Base-by-base conservation (phyloP, 352 stramenopile genomes). In the Globisporangium perplexum region DNA sequence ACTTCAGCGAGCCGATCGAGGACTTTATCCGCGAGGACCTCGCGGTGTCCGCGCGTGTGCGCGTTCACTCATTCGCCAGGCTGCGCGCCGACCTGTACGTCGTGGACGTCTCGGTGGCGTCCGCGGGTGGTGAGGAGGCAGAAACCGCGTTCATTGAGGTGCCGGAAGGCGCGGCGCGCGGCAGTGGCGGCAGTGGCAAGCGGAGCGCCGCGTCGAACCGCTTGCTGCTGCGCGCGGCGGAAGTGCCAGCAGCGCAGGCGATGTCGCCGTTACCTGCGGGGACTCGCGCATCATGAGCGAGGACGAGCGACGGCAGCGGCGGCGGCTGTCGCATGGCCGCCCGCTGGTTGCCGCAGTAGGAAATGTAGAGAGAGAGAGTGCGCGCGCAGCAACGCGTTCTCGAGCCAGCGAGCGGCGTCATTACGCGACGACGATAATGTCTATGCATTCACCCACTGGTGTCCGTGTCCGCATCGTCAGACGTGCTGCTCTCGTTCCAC, bases 11-110 rank as follows among this genome's bases (percentile, higher is more conserved):
- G 49, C 46, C 74, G 2, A 66, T 91, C 18, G 58, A 62, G 20
- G 76, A 84, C 20, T 86, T 89, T 55, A 83, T 83, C 17, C 18
- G 66, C 22, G 74, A 86, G 17, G 80, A 91, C 65, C 33, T 91
- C 3, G 50, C 55, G 7, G 28, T 53, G 18, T 44, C 55, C 14
- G 39, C 46, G 24, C 33, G 3, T 8, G 80, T 70, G 50, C 47
- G 42, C 3, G 55, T 88, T 36, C 47, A 54, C 18, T 48, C 31
- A 20, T 76, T 88, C 44, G 65, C 55, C 11, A 71, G 72, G 56
- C 58, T 88, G 26, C 68, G 66, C 17, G 23, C 23, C 20, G 77
- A 88, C 38, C 60, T 86, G 36, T 89, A 71, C 48, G 23, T 63
- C 2, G 57, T 50, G 5, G 61, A 66, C 7, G 46, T 77, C 30